phyloP scores from a whole-genome alignment of 2,329 filamentous ascomycete genomes.

The Colletotrichum scovillei region DNA sequence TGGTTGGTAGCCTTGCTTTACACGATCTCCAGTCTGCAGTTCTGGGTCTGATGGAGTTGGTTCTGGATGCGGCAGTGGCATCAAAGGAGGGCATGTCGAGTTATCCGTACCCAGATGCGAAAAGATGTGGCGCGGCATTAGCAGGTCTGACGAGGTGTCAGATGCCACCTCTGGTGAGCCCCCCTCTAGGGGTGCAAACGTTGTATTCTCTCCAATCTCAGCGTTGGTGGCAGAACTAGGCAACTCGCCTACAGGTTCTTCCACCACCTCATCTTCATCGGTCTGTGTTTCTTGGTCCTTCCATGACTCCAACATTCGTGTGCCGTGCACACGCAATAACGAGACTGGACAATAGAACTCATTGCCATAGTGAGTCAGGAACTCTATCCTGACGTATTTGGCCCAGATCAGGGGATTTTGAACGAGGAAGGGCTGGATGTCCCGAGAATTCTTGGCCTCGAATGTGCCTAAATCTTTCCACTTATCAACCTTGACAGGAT shows the following conservation, averaged over 20 bases:
- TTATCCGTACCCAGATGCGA: not conserved
- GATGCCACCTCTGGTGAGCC: not conserved
- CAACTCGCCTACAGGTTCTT: slow-evolving; percentile 40
- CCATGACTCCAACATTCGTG: slow-evolving; percentile 94
- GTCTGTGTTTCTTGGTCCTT: slow-evolving; percentile 78
- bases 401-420: slow-evolving; percentile 96
- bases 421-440: slow-evolving; percentile 95
- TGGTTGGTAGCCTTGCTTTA: not conserved
- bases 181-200: not conserved
- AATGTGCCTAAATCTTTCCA: slow-evolving; percentile 92
- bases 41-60: not conserved
- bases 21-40: not conserved
- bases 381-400: slow-evolving; percentile 91
- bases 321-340: slow-evolving; percentile 90
- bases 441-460: slow-evolving; percentile 90
- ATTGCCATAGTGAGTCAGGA: slow-evolving; percentile 92
- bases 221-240: not conserved
- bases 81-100: not conserved
- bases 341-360: slow-evolving; percentile 97
- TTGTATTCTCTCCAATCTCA: not conserved
- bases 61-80: not conserved
- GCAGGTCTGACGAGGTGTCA: slow-evolving; percentile 7
- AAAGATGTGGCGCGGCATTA: slow-evolving; percentile 5
- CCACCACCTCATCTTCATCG: slow-evolving; percentile 70
- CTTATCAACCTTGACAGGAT: slow-evolving; percentile 90